Evolutionary conservation across 345 rosid species (phyloP).

Genomic region (Boechera divaricarpa): DNA sequence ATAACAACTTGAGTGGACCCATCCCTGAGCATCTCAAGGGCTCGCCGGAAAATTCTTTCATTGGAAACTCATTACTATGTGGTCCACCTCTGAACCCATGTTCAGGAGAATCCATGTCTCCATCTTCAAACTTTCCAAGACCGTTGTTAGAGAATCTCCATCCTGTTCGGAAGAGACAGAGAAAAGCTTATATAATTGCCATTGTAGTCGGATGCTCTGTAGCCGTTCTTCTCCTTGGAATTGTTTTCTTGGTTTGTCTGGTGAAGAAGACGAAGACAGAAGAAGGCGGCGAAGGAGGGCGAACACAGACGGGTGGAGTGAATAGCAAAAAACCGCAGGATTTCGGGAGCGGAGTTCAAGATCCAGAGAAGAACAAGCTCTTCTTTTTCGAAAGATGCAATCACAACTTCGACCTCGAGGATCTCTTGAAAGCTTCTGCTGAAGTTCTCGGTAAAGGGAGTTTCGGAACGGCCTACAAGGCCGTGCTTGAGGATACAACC

Average conservation of each 20-base stretch:
- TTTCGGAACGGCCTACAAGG: slow-evolving; percentile 81
- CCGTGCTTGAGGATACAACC: slow-evolving; percentile 76
- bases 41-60: slow-evolving; percentile 56
- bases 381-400: slow-evolving; percentile 72
- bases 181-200: slow-evolving; percentile 53
- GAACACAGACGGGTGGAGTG: slow-evolving; percentile 48
- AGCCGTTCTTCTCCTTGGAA: slow-evolving; percentile 49
- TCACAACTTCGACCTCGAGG: slow-evolving; percentile 77
- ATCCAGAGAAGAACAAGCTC: slow-evolving; percentile 82
- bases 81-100: slow-evolving; percentile 63
- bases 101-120: slow-evolving; percentile 37
- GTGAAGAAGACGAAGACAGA: slow-evolving; percentile 48
- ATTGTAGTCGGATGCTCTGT: slow-evolving; percentile 55
- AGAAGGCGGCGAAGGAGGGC: slow-evolving; percentile 38
- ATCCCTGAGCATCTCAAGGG: slow-evolving; percentile 60
- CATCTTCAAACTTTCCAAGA: slow-evolving; percentile 45
- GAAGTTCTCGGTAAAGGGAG: slow-evolving; percentile 94
- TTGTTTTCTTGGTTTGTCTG: slow-evolving; percentile 49
- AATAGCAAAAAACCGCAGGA: slow-evolving; percentile 60
- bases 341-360: slow-evolving; percentile 90
- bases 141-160: slow-evolving; percentile 44
- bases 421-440: slow-evolving; percentile 84
- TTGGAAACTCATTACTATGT: slow-evolving; percentile 70
- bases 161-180: slow-evolving; percentile 46
- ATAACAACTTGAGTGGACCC: slow-evolving; percentile 64